These are phyloP conservation scores for Aspergillus indologenus DNA, from an alignment of 495 filamentous ascomycete species.

Conservation along the genomic window DNA sequence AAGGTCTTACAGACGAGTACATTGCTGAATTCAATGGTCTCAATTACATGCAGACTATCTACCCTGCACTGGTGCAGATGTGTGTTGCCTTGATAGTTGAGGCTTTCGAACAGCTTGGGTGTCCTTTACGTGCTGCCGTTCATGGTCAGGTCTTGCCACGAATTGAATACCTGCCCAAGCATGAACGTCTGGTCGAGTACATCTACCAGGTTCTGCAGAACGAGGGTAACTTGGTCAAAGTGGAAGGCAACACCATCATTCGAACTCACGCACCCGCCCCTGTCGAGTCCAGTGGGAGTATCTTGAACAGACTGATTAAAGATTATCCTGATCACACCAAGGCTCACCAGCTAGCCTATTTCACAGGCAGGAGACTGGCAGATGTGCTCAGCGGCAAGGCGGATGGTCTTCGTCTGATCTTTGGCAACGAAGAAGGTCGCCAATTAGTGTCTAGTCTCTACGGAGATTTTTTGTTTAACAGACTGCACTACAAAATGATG, in stretches of 20 bases:
- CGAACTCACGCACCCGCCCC: conserved; percentile 36
- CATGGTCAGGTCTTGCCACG: conserved; percentile 24
- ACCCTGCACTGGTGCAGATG: conserved; percentile 25
- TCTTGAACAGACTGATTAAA: conserved; percentile 36
- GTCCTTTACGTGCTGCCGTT: conserved; percentile 22
- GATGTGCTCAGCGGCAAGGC: conserved; percentile 36
- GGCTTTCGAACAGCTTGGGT: conserved; percentile 41
- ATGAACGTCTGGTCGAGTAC: conserved; percentile 11
- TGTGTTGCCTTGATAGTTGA: conserved; percentile 36
- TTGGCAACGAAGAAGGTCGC: conserved; percentile 42
- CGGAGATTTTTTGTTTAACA: conserved; percentile 34
- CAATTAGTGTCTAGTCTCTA: conserved; percentile 42
- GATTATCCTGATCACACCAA: conserved; percentile 30
- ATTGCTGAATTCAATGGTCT: conserved; percentile 28
- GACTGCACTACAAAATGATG: conserved; percentile 33
- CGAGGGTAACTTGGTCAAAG: conserved; percentile 32
- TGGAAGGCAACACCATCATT: conserved; percentile 28
- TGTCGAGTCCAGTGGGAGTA: conserved; percentile 25
- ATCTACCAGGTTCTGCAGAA: conserved; percentile 23
- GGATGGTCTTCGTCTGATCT: conserved; percentile 44
- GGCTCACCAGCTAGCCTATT: conserved; percentile 36
- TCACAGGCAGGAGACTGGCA: conserved; percentile 38
- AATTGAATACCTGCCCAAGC: background rate
- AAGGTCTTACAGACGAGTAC: conserved; percentile 31
- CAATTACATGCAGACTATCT: conserved; percentile 24